A percentile compares a stretch with the other conserved stretches of the same genome.
Conservation (phyloP, 1,139 yeast species). For the Debaryomycetaceae sp. region DNA sequence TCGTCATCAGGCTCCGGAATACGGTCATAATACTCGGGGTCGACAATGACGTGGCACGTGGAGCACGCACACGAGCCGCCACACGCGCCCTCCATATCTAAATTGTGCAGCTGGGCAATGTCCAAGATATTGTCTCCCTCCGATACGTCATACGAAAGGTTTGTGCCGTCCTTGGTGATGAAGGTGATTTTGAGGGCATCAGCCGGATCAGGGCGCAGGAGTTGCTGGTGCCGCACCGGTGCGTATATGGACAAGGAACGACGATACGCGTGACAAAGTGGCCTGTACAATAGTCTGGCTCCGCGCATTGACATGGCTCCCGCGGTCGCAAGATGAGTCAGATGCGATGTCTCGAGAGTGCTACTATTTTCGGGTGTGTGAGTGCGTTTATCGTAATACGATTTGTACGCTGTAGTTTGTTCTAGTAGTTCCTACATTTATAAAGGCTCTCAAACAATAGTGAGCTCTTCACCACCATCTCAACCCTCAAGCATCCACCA, state of each 20-base stretch:
- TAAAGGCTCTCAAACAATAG: too few species aligned
- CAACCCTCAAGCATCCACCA: too few species aligned
- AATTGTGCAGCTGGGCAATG: conserved; percentile 85
- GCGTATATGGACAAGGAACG: not conserved
- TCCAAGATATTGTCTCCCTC: conserved; percentile 89
- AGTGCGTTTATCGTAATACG: too few species aligned
- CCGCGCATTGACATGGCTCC: too few species aligned
- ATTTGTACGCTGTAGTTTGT: too few species aligned
- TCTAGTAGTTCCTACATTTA: too few species aligned
- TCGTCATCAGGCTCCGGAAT: conserved; percentile 96
- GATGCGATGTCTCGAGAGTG: too few species aligned
- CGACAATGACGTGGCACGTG: conserved; percentile 92
- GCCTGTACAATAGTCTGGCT: too few species aligned
- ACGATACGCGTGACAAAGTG: too few species aligned
- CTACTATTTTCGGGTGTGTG: too few species aligned
- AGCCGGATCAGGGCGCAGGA: conserved; percentile 85
- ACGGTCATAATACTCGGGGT: conserved; percentile 83
- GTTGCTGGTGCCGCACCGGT: conserved; percentile 54
- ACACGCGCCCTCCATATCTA: conserved; percentile 98
- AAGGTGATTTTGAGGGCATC: conserved; percentile 87
- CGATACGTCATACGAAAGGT: conserved; percentile 70
- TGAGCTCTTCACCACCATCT: too few species aligned
- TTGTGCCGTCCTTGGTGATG: conserved; percentile 85
- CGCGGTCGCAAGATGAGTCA: not conserved
- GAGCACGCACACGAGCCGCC: conserved; percentile 99